Evolutionary conservation across 1,139 yeast species (phyloP).

Genomic region (Oligophagozyma castellii): DNA sequence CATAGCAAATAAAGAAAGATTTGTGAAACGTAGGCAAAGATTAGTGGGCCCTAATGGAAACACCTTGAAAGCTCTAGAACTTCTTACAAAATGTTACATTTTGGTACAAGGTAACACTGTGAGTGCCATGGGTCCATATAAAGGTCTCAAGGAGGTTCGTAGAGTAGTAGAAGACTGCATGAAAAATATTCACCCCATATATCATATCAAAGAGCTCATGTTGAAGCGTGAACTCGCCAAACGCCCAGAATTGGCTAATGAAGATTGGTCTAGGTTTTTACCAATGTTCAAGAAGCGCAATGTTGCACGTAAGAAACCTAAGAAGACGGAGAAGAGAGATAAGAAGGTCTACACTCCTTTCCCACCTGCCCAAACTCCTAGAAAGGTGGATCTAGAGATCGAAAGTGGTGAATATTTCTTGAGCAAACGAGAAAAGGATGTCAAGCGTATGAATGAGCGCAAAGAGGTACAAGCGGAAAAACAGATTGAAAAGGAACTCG

Average conservation of each 20-base stretch:
- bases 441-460: slow-evolving; percentile 61
- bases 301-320: slow-evolving; percentile 86
- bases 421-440: slow-evolving; percentile 69
- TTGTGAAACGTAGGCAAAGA: slow-evolving; percentile 90
- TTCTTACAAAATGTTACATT: slow-evolving; percentile 84
- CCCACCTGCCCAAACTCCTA: slow-evolving; percentile 96
- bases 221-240: slow-evolving; percentile 89
- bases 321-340: slow-evolving; percentile 45
- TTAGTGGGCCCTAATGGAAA: slow-evolving; percentile 95
- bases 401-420: slow-evolving; percentile 98
- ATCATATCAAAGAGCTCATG: slow-evolving; percentile 94
- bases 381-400: slow-evolving; percentile 93
- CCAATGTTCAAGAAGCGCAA: slow-evolving; percentile 96
- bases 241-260: slow-evolving; percentile 88
- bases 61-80: slow-evolving; percentile 87
- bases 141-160: slow-evolving; percentile 83
- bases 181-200: slow-evolving; percentile 92
- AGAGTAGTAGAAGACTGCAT: slow-evolving; percentile 96
- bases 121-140: slow-evolving; percentile 92
- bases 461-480: slow-evolving; percentile 64
- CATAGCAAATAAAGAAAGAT: slow-evolving; percentile 83
- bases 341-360: slow-evolving; percentile 94
- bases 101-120: slow-evolving; percentile 97
- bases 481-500: slow-evolving; percentile 50
- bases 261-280: slow-evolving; percentile 93